phyloP scores from a whole-genome alignment of 148 eudicot species.

The Diospyros lotus region DNA sequence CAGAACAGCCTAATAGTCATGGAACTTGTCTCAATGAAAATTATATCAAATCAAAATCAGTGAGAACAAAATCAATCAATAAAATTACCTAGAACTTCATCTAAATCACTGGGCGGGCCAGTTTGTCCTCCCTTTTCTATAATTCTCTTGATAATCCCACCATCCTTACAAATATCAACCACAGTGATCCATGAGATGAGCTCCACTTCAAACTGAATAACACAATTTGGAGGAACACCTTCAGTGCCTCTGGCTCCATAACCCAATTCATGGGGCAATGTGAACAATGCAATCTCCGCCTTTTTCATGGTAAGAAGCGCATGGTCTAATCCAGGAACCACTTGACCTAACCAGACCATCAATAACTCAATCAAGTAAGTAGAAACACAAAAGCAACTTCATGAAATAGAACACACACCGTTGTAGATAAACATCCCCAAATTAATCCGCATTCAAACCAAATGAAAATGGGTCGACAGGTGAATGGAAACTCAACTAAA shows the following conservation, averaged over 20 bases:
- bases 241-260: constrained; percentile 28
- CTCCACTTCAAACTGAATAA: constrained; percentile 51
- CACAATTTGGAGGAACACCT: constrained; percentile 34
- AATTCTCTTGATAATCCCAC: constrained; percentile 58
- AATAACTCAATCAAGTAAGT: constrained; percentile 1
- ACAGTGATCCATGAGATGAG: constrained; percentile 58
- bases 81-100: constrained; percentile 62
- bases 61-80: neutral
- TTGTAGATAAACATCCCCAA: neutral
- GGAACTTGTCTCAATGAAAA: neutral
- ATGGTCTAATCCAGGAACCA: constrained; percentile 37
- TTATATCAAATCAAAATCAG: neutral
- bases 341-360: constrained; percentile 30
- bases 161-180: constrained; percentile 63
- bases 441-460: neutral
- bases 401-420: neutral
- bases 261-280: constrained; percentile 42
- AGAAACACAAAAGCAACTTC: constrained; percentile 1
- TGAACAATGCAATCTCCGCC: constrained; percentile 60
- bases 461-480: neutral
- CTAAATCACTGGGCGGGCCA: constrained; percentile 57
- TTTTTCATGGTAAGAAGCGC: constrained; percentile 57
- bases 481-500: neutral
- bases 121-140: constrained; percentile 41
- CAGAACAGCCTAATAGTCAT: constrained; percentile 1